These are phyloP conservation scores for Monosporascus sp. DNA, from an alignment of 2,329 filamentous ascomycete genomes.

Conservation along the genomic window DNA sequence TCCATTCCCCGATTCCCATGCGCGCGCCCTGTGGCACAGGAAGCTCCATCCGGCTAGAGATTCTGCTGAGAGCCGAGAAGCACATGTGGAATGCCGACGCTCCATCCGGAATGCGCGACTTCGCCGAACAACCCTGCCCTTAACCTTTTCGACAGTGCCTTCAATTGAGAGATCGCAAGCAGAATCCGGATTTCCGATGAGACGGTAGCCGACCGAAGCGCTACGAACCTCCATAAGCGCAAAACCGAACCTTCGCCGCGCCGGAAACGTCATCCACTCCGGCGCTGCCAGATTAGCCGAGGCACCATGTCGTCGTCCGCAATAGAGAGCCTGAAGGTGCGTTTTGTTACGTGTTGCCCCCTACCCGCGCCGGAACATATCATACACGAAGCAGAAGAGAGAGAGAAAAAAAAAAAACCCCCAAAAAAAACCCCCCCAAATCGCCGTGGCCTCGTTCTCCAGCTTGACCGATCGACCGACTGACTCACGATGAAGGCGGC, in stretches of 20 bases:
- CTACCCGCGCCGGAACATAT: background rate
- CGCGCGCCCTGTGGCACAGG: background rate
- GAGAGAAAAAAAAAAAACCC: too few species aligned
- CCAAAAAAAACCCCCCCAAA: too few species aligned
- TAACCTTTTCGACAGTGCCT: background rate
- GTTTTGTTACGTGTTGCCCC: background rate
- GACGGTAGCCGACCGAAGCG: background rate
- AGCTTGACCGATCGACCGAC: too few species aligned
- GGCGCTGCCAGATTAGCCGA: background rate
- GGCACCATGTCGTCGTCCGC: background rate
- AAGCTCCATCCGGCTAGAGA: background rate
- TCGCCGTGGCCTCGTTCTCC: too few species aligned
- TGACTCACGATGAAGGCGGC: background rate
- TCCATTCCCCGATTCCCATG: too few species aligned
- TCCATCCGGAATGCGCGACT: background rate
- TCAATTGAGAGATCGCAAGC: background rate
- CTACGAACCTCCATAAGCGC: background rate
- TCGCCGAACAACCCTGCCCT: too few species aligned
- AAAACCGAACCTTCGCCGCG: background rate
- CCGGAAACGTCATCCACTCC: background rate
- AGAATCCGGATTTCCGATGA: background rate
- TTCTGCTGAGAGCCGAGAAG: background rate
- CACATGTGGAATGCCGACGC: background rate
- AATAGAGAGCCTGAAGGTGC: slow-evolving; percentile 3
- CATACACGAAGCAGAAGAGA: background rate